A percentile compares a stretch with the other conserved stretches of the same genome.
phyloP scores from a whole-genome alignment of 306 rosid species.

The Quercus alba region DNA sequence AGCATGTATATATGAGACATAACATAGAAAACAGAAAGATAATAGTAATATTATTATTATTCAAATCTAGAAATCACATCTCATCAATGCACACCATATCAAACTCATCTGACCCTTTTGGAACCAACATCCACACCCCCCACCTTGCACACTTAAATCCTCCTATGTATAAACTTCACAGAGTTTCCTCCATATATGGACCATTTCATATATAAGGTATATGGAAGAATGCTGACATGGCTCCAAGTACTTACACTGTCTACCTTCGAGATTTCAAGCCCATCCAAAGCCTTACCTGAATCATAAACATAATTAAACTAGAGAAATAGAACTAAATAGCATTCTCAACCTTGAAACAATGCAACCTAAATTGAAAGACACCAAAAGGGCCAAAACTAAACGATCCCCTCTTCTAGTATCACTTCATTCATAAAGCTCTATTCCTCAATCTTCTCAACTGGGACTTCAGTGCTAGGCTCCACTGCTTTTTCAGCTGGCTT shows the following conservation, averaged over 20 bases:
- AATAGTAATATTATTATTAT: conserved; percentile 32
- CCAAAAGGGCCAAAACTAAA: conserved; percentile 4
- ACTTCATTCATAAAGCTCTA: conserved; percentile 13
- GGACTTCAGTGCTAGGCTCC: conserved; percentile 26
- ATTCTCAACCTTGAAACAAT: conserved; percentile 34
- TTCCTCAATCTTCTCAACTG: conserved; percentile 53
- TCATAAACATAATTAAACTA: conserved; percentile 7
- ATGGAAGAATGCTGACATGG: conserved; percentile 27
- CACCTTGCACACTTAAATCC: background rate
- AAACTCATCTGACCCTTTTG: conserved; percentile 29
- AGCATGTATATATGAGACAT: background rate
- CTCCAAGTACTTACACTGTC: conserved; percentile 31
- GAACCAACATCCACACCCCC: conserved; percentile 22
- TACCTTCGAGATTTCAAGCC: conserved; percentile 27
- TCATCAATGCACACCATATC: conserved; percentile 39
- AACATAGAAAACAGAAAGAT: background rate
- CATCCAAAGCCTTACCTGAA: conserved; percentile 22
- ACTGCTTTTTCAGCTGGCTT: conserved; percentile 37
- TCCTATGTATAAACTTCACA: background rate
- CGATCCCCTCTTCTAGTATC: background rate
- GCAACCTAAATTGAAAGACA: conserved; percentile 22
- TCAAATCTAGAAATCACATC: conserved; percentile 42
- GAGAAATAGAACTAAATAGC: conserved; percentile 23
- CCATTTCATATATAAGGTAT: conserved; percentile 13
- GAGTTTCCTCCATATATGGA: conserved; percentile 2